Conservation (phyloP, 2,329 filamentous ascomycete species). For the Sporothrix brunneoviolacea region DNA sequence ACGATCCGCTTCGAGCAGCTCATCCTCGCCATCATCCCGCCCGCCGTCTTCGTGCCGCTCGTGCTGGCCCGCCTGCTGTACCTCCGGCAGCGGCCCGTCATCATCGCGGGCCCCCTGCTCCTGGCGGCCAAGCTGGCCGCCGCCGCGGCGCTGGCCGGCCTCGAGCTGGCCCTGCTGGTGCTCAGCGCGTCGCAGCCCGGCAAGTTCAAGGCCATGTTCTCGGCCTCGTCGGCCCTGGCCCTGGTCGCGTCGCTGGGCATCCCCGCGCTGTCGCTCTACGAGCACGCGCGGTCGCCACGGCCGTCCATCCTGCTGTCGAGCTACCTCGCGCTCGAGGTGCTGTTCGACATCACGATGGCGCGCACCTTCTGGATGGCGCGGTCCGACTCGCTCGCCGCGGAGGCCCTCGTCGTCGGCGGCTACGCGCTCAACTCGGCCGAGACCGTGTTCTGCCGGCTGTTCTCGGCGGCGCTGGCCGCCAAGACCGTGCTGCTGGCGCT, state of each 20-base stretch:
- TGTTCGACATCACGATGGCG: conserved; percentile 37
- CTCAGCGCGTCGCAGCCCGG: conserved; percentile 22
- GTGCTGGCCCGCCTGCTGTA: conserved; percentile 28
- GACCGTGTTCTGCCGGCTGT: conserved; percentile 16
- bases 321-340: conserved; percentile 35
- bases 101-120: conserved; percentile 31
- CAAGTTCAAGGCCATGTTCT: conserved; percentile 12
- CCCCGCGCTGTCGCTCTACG: conserved; percentile 25
- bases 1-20: conserved; percentile 43
- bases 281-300: conserved; percentile 28
- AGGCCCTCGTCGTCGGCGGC: conserved; percentile 7
- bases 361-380: conserved; percentile 36
- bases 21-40: conserved; percentile 38
- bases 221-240: conserved; percentile 15
- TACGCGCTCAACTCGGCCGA: conserved; percentile 8
- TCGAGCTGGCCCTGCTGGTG: conserved; percentile 28
- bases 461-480: conserved; percentile 16
- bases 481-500: conserved; percentile 19
- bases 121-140: conserved; percentile 27
- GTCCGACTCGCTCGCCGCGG: not conserved
- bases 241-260: conserved; percentile 26
- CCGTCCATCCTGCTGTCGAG: conserved; percentile 37
- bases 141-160: conserved; percentile 22
- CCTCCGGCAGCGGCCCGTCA: conserved; percentile 25
- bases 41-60: conserved; percentile 31